These are phyloP conservation scores for Exsudoporus frostii DNA, from an alignment of 768 basidiomycete genomes.

Conservation along the genomic window DNA sequence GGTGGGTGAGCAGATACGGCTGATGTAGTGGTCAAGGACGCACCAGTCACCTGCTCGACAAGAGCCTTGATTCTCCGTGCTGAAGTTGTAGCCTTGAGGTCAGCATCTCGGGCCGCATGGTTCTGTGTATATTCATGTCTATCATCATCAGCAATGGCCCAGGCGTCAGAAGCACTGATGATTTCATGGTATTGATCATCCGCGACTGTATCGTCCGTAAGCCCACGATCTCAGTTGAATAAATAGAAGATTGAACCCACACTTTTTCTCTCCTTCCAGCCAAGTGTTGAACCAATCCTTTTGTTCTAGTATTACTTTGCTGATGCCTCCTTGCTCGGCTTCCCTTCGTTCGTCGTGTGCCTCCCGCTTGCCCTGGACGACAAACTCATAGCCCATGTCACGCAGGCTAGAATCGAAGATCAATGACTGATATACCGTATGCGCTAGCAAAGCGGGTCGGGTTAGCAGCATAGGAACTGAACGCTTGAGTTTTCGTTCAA, in stretches of 20 bases:
- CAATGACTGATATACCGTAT: constrained; percentile 92
- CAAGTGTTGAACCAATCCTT: constrained; percentile 90
- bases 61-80: constrained; percentile 80
- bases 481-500: constrained; percentile 70
- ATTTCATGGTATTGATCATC: constrained; percentile 85
- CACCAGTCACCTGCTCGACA: constrained; percentile 90
- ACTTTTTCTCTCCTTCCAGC: constrained; percentile 85
- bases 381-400: constrained; percentile 69
- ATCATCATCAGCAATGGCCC: constrained; percentile 74
- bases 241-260: constrained; percentile 44
- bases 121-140: constrained; percentile 40
- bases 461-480: constrained; percentile 71
- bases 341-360: constrained; percentile 14
- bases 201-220: constrained; percentile 53
- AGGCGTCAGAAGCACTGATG: constrained; percentile 78
- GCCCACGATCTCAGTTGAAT: neutral
- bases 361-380: constrained; percentile 24
- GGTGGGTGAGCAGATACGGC: neutral
- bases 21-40: constrained; percentile 11
- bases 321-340: constrained; percentile 68
- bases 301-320: constrained; percentile 76
- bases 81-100: constrained; percentile 74
- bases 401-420: constrained; percentile 77
- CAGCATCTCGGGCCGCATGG: constrained; percentile 23
- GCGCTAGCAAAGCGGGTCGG: constrained; percentile 84